These are phyloP conservation scores for Chytriomyces hyalinus DNA, from an alignment of 192 early-diverging fungal genomes.

Conservation along the genomic window DNA sequence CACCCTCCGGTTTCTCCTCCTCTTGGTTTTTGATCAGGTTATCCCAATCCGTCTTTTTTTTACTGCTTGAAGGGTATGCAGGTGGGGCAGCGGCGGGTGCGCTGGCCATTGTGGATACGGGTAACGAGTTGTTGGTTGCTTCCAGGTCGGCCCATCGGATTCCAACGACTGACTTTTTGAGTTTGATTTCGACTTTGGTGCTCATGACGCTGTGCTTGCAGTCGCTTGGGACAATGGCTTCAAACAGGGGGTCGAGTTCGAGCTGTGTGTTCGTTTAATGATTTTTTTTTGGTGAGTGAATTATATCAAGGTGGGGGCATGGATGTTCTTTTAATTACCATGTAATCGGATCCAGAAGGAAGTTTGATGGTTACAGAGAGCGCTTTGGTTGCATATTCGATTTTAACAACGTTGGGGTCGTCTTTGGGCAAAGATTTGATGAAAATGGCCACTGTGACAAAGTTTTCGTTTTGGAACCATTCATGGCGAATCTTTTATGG, in stretches of 20 bases:
- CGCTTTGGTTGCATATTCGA: slow-evolving; percentile 68
- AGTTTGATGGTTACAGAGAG: slow-evolving; percentile 83
- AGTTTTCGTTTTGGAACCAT: slow-evolving; percentile 96
- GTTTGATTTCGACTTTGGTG: slow-evolving; percentile 66
- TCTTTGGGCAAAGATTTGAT: slow-evolving; percentile 85
- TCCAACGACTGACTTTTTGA: slow-evolving; percentile 73
- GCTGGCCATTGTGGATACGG: slow-evolving; percentile 37
- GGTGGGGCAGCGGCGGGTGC: slow-evolving; percentile 52
- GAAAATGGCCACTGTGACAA: slow-evolving; percentile 87
- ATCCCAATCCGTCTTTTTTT: slow-evolving; percentile 82
- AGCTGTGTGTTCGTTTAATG: slow-evolving; percentile 36
- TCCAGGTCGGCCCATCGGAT: slow-evolving; percentile 87
- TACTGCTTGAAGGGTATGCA: slow-evolving; percentile 54
- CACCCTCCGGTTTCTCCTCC: slow-evolving; percentile 86
- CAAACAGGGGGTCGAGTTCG: slow-evolving; percentile 89
- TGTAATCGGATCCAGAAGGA: slow-evolving; percentile 81
- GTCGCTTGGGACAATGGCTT: slow-evolving; percentile 72
- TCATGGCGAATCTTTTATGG: slow-evolving; percentile 73
- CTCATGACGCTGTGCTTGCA: slow-evolving; percentile 49
- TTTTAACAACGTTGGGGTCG: slow-evolving; percentile 37
- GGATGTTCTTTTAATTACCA: slow-evolving; percentile 21
- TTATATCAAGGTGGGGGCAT: background rate
- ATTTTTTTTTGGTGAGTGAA: background rate
- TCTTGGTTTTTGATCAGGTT: slow-evolving; percentile 74
- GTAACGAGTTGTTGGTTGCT: slow-evolving; percentile 56